Conservation (phyloP, 495 filamentous ascomycete genomes). For the Aspergillus ostianus region DNA sequence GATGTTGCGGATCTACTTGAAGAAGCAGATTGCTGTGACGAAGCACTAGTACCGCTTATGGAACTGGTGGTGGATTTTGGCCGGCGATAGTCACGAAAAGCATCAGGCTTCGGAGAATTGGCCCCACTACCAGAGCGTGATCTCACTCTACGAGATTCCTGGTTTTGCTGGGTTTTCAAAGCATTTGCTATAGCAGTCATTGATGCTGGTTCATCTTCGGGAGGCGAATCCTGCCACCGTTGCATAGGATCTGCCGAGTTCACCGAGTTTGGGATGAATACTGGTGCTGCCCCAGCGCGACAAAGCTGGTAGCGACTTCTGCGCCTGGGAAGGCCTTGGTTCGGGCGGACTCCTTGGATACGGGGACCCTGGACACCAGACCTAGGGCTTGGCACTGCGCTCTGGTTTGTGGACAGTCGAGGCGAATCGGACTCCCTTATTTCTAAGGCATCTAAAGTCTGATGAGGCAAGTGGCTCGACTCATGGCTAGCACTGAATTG, state of each 20-base stretch:
- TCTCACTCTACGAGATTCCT: not conserved
- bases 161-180: slow-evolving; percentile 46
- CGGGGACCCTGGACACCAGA: not conserved
- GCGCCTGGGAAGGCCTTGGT: slow-evolving; percentile 6
- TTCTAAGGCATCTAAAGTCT: not conserved
- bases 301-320: slow-evolving; percentile 10
- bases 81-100: slow-evolving; percentile 55
- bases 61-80: slow-evolving; percentile 56
- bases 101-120: slow-evolving; percentile 46
- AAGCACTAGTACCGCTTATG: slow-evolving; percentile 14
- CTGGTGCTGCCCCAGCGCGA: not conserved
- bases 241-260: slow-evolving; percentile 53
- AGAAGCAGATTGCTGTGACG: slow-evolving; percentile 12
- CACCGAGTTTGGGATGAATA: slow-evolving; percentile 9
- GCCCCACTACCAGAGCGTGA: slow-evolving; percentile 2
- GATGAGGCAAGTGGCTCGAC: not conserved
- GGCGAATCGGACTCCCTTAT: not conserved
- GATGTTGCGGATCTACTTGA: slow-evolving; percentile 16
- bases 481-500: not conserved
- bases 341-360: not conserved
- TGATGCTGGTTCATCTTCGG: slow-evolving; percentile 74
- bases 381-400: not conserved
- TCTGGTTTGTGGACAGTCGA: not conserved
- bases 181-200: slow-evolving; percentile 69
- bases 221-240: slow-evolving; percentile 73